Evolutionary conservation across 1,284 basidiomycete genomes (phyloP).

Genomic region (Trichosporon coremiiforme): DNA sequence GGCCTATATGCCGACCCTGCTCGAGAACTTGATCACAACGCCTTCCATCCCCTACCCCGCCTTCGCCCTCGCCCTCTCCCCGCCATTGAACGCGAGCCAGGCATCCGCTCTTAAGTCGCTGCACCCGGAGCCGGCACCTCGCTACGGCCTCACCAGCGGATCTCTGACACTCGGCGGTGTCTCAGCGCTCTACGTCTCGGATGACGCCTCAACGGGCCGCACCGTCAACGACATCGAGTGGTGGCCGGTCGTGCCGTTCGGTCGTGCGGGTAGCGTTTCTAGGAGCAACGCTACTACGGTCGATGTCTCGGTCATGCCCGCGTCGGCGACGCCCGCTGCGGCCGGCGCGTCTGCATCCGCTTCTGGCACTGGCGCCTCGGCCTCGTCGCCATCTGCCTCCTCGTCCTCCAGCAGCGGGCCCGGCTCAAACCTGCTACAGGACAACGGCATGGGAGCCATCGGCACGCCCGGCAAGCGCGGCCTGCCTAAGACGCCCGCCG

Average conservation of each 20-base stretch:
- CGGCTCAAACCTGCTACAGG: not conserved
- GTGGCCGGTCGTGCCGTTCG: slow-evolving; percentile 48
- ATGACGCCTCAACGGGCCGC: slow-evolving; percentile 33
- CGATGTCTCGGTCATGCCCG: not conserved
- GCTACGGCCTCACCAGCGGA: slow-evolving; percentile 34
- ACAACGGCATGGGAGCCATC: slow-evolving; percentile 5
- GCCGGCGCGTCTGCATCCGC: not conserved
- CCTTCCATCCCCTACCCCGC: slow-evolving; percentile 44
- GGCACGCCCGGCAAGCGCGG: slow-evolving; percentile 1
- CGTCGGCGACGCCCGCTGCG: not conserved
- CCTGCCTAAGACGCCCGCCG: slow-evolving; percentile 6
- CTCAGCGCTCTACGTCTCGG: slow-evolving; percentile 39
- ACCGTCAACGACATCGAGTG: slow-evolving; percentile 48
- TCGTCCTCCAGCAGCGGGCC: not conserved
- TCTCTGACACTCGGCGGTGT: slow-evolving; percentile 50
- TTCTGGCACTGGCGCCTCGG: not conserved
- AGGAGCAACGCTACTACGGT: not conserved
- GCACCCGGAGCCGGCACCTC: slow-evolving; percentile 21
- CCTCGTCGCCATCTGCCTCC: slow-evolving; percentile 1
- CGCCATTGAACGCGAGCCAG: slow-evolving; percentile 29
- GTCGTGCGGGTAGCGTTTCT: slow-evolving; percentile 13
- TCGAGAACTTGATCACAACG: slow-evolving; percentile 42
- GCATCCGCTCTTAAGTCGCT: slow-evolving; percentile 11
- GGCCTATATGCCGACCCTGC: slow-evolving; percentile 44
- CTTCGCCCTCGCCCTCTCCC: slow-evolving; percentile 43